Conservation (phyloP, 192 early-diverging fungal genomes). For the Podila clonocystis region DNA sequence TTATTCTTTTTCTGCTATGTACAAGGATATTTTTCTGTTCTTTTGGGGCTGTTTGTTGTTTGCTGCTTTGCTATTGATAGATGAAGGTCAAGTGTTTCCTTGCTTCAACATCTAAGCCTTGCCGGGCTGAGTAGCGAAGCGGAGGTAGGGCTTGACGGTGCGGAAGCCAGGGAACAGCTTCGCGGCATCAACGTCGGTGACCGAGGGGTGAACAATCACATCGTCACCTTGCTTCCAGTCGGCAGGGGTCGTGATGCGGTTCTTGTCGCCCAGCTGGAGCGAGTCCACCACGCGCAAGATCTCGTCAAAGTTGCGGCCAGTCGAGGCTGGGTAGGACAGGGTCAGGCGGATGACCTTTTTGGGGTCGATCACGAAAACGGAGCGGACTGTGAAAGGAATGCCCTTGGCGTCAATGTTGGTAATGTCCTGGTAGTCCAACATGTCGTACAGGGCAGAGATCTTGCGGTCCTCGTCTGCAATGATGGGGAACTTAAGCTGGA, state of each 20-base stretch:
- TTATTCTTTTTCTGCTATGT: too few species aligned
- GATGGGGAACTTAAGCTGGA: slow-evolving; percentile 87
- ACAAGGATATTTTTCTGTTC: too few species aligned
- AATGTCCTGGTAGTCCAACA: slow-evolving; percentile 95
- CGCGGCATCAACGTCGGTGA: slow-evolving; percentile 85
- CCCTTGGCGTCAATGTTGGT: slow-evolving; percentile 90
- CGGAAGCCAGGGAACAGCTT: slow-evolving; percentile 85
- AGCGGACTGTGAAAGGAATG: slow-evolving; percentile 94
- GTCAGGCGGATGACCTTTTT: slow-evolving; percentile 89
- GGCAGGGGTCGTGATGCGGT: slow-evolving; percentile 93
- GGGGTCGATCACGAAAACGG: slow-evolving; percentile 96
- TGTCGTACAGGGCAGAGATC: slow-evolving; percentile 94
- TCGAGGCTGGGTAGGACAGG: slow-evolving; percentile 93
- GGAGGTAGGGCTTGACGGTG: slow-evolving; percentile 87
- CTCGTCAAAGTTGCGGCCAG: slow-evolving; percentile 97
- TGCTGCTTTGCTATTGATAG: too few species aligned
- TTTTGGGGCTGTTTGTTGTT: too few species aligned
- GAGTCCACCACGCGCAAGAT: slow-evolving; percentile 94
- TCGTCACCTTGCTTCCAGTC: slow-evolving; percentile 91
- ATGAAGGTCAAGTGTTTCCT: neutral
- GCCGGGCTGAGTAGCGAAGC: slow-evolving; percentile 64
- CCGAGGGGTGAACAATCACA: slow-evolving; percentile 91
- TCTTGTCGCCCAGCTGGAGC: slow-evolving; percentile 88
- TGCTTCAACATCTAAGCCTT: neutral
- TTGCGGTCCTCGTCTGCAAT: slow-evolving; percentile 90